Evolutionary conservation across 2,329 filamentous ascomycete genomes (phyloP).

Genomic region (Botrytis fabae): DNA sequence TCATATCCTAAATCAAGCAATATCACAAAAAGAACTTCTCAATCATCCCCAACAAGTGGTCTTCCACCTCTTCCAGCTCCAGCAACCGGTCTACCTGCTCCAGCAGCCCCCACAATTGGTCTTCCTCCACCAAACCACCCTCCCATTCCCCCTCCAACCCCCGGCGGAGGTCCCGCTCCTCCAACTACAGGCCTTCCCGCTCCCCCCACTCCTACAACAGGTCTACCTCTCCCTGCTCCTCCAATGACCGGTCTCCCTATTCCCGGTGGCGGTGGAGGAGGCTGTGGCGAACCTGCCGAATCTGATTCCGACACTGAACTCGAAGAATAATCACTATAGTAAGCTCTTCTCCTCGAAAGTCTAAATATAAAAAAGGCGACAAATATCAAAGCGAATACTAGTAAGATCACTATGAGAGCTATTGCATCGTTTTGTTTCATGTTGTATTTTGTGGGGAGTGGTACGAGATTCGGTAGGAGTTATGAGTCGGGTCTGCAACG

Average conservation of each 20-base stretch:
- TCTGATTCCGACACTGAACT: background rate
- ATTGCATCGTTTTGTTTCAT: conserved; percentile 10
- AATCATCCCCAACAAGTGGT: background rate
- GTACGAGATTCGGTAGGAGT: background rate
- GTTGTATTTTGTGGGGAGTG: background rate
- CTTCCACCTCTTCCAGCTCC: background rate
- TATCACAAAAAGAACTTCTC: background rate
- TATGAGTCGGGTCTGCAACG: background rate
- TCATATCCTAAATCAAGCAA: background rate
- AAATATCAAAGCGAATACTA: conserved; percentile 1
- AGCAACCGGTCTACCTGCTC: background rate
- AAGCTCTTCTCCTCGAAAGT: background rate
- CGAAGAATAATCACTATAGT: conserved; percentile 10
- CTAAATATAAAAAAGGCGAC: background rate
- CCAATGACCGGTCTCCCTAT: background rate
- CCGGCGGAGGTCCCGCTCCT: background rate
- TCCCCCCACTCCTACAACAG: background rate
- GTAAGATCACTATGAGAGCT: conserved; percentile 12
- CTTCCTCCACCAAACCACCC: conserved; percentile 11
- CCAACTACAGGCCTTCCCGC: background rate
- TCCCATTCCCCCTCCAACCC: background rate
- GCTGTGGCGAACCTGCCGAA: background rate
- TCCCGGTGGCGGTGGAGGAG: background rate
- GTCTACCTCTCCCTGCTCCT: background rate
- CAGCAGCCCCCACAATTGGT: background rate